phyloP scores from a whole-genome alignment of 2,329 filamentous ascomycete genomes.

The Trichoderma simmonsii region DNA sequence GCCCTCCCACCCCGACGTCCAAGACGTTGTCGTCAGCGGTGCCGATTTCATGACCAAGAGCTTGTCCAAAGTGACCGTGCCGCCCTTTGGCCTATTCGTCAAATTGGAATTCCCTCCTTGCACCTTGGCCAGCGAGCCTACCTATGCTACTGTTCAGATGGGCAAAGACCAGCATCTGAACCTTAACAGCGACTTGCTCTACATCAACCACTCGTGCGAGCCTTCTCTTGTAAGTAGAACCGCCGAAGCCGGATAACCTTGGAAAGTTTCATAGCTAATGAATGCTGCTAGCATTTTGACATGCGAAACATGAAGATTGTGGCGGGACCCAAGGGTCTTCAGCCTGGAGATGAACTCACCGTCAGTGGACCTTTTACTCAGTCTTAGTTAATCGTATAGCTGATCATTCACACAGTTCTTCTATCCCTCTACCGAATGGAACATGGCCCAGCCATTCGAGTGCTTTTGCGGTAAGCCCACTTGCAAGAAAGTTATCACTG shows the following conservation, averaged over 20 bases:
- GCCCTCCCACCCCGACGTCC: slow-evolving; percentile 58
- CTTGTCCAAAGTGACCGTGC: slow-evolving; percentile 51
- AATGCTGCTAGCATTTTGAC: slow-evolving; percentile 53
- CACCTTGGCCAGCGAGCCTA: slow-evolving; percentile 51
- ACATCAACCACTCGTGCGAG: slow-evolving; percentile 67
- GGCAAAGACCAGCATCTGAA: slow-evolving; percentile 55
- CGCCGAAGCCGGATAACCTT: too few species aligned
- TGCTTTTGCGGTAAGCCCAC: slow-evolving; percentile 57
- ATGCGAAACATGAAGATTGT: slow-evolving; percentile 55
- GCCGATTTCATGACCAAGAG: slow-evolving; percentile 59
- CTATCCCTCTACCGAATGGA: slow-evolving; percentile 73
- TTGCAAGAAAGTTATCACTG: slow-evolving; percentile 61
- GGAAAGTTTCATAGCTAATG: not conserved
- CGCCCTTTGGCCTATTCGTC: slow-evolving; percentile 63
- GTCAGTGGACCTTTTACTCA: slow-evolving; percentile 31
- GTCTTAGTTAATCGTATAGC: not conserved
- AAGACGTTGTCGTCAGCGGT: slow-evolving; percentile 54
- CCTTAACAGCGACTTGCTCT: slow-evolving; percentile 64
- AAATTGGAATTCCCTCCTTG: slow-evolving; percentile 64
- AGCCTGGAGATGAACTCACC: slow-evolving; percentile 56
- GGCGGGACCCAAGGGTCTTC: slow-evolving; percentile 54
- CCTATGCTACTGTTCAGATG: slow-evolving; percentile 64
- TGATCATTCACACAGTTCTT: slow-evolving; percentile 52
- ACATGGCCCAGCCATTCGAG: slow-evolving; percentile 68
- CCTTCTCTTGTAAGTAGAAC: slow-evolving; percentile 56